Evolutionary conservation across 208 protist species (phyloP).

Genomic region (Vickermania ingenoplastis): DNA sequence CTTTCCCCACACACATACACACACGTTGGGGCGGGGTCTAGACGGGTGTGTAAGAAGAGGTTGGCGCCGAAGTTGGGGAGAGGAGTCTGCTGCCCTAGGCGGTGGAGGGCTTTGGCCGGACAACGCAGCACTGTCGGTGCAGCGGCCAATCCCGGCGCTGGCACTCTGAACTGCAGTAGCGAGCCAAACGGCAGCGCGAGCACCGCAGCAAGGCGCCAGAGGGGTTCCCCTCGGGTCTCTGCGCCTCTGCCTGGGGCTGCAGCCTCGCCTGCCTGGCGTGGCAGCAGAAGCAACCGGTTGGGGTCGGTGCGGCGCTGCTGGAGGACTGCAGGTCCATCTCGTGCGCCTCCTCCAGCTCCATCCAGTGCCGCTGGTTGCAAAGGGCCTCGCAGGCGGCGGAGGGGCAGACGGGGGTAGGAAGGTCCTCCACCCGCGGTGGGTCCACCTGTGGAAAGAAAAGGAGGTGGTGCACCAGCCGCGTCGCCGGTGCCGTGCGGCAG

Average conservation of each 20-base stretch:
- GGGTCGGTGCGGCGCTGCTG: conserved; percentile 9
- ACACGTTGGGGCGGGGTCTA: too few species aligned
- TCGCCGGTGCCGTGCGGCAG: conserved; percentile 27
- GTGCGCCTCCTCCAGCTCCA: conserved; percentile 38
- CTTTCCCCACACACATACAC: too few species aligned
- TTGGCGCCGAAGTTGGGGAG: too few species aligned
- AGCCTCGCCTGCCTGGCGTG: conserved; percentile 3
- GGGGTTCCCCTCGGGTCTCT: not conserved
- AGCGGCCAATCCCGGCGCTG: conserved; percentile 51
- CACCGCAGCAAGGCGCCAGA: conserved; percentile 31
- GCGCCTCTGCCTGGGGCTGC: conserved; percentile 6
- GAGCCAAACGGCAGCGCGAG: conserved; percentile 56
- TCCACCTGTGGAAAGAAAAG: conserved; percentile 35
- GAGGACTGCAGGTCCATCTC: conserved; percentile 1
- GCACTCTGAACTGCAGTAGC: conserved; percentile 54
- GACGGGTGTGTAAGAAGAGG: too few species aligned
- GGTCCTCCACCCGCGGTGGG: conserved; percentile 42
- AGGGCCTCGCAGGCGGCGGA: conserved; percentile 20
- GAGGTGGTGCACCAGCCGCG: conserved; percentile 45
- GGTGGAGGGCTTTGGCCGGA: not conserved
- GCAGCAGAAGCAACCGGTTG: conserved; percentile 41
- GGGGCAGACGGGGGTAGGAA: conserved; percentile 36
- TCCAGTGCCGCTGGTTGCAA: conserved; percentile 22
- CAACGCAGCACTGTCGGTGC: conserved; percentile 36
- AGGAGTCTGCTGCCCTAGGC: too few species aligned